Conservation (phyloP, 2,329 filamentous ascomycete species). For the Talaromyces islandicus region DNA sequence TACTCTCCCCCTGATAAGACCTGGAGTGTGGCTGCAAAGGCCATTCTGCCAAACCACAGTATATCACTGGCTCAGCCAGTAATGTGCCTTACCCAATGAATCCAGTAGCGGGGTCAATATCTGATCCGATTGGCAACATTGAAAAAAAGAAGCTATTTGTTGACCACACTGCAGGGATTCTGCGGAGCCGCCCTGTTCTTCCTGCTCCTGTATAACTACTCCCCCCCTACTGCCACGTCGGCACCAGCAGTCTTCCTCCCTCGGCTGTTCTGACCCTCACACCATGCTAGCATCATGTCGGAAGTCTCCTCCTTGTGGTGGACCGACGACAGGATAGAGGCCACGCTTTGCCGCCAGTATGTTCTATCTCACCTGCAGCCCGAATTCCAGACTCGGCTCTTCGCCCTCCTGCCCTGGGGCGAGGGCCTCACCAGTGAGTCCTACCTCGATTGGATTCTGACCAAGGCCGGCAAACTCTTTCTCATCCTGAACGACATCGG, state of each 20-base stretch:
- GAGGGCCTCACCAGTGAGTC: slow-evolving; percentile 43
- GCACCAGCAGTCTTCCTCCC: background rate
- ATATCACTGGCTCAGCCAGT: background rate
- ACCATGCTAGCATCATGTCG: slow-evolving; percentile 17
- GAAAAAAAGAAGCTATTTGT: background rate
- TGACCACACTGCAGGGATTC: background rate
- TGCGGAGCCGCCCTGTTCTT: background rate
- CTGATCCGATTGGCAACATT: background rate
- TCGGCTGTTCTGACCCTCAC: background rate
- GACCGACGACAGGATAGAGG: slow-evolving; percentile 40
- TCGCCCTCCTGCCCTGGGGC: slow-evolving; percentile 35
- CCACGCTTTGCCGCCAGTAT: slow-evolving; percentile 37
- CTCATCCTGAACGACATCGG: slow-evolving; percentile 54
- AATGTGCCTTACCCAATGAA: background rate
- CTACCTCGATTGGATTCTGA: slow-evolving; percentile 60
- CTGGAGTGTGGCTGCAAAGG: background rate
- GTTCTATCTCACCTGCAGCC: slow-evolving; percentile 30
- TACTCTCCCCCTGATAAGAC: background rate
- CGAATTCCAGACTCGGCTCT: slow-evolving; percentile 30
- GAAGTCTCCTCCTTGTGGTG: slow-evolving; percentile 35
- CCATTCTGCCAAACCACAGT: background rate
- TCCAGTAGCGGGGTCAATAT: background rate
- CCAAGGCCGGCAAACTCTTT: slow-evolving; percentile 52
- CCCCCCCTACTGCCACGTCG: background rate
- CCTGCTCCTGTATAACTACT: background rate